Conservation (phyloP, 2,329 filamentous ascomycete species). For the Elsinoe perseae region DNA sequence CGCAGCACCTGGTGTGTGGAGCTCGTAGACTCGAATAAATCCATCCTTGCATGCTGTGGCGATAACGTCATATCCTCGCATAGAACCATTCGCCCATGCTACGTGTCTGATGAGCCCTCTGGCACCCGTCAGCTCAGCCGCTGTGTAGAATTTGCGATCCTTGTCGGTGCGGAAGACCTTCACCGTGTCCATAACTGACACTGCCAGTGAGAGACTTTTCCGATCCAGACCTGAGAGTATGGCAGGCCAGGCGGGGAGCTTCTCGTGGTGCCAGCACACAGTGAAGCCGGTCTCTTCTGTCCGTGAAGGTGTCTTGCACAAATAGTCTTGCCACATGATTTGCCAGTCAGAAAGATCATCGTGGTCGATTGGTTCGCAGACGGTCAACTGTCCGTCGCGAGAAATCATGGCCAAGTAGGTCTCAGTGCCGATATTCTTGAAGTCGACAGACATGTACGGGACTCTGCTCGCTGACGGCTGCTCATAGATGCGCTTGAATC, state of each 20-base stretch:
- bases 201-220: slow-evolving; percentile 72
- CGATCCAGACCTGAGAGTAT: slow-evolving; percentile 72
- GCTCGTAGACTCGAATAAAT: slow-evolving; percentile 76
- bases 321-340: slow-evolving; percentile 65
- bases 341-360: slow-evolving; percentile 72
- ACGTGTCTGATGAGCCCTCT: slow-evolving; percentile 75
- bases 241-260: slow-evolving; percentile 68
- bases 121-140: slow-evolving; percentile 66
- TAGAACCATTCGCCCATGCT: slow-evolving; percentile 86
- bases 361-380: slow-evolving; percentile 79
- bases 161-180: slow-evolving; percentile 73
- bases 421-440: slow-evolving; percentile 76
- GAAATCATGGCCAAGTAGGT: slow-evolving; percentile 81
- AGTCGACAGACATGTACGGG: slow-evolving; percentile 69
- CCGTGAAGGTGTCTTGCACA: slow-evolving; percentile 61
- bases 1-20: slow-evolving; percentile 53
- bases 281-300: slow-evolving; percentile 84
- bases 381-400: slow-evolving; percentile 67
- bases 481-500: slow-evolving; percentile 66
- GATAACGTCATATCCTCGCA: slow-evolving; percentile 80
- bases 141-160: slow-evolving; percentile 74
- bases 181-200: slow-evolving; percentile 76
- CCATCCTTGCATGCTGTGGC: slow-evolving; percentile 93
- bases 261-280: slow-evolving; percentile 81
- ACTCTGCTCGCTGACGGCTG: slow-evolving; percentile 59